These are phyloP conservation scores for Botryococcus braunii DNA, from an alignment of 163 green algal species.

Conservation along the genomic window DNA sequence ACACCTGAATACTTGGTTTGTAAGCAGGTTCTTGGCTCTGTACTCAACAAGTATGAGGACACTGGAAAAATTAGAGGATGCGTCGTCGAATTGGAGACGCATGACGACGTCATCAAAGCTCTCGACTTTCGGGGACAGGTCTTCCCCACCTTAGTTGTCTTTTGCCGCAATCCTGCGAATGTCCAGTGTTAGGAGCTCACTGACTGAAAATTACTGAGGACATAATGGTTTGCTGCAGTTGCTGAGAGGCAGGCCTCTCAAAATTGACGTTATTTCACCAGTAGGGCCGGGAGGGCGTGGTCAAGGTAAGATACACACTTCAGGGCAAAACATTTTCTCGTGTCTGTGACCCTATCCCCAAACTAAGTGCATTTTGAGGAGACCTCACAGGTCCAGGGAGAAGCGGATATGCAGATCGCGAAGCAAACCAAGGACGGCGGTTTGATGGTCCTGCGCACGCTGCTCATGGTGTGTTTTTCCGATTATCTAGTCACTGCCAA, in stretches of 20 bases:
- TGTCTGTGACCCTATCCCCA: no score
- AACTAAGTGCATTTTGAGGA: no score
- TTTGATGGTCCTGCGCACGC: no score
- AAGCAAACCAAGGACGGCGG: no score
- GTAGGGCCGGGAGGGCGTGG: background rate
- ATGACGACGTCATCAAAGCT: background rate
- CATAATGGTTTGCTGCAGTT: background rate
- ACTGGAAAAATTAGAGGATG: slow-evolving; percentile 6
- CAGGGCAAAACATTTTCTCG: no score
- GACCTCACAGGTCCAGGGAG: no score
- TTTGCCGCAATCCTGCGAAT: background rate
- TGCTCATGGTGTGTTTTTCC: no score
- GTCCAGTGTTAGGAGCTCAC: background rate
- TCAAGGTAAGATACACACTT: background rate
- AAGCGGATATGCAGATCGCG: no score
- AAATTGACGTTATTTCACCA: background rate
- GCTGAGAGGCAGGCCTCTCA: background rate
- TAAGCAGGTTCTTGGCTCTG: slow-evolving; percentile 1
- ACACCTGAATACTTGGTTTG: no score
- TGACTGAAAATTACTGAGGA: background rate
- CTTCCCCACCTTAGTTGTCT: background rate
- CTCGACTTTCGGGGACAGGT: slow-evolving; percentile 9
- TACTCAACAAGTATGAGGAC: slow-evolving; percentile 9
- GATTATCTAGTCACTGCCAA: no score
- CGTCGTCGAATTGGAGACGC: slow-evolving; percentile 13